phyloP scores from a whole-genome alignment of 78 protist genomes.

The Guillardia theta region DNA sequence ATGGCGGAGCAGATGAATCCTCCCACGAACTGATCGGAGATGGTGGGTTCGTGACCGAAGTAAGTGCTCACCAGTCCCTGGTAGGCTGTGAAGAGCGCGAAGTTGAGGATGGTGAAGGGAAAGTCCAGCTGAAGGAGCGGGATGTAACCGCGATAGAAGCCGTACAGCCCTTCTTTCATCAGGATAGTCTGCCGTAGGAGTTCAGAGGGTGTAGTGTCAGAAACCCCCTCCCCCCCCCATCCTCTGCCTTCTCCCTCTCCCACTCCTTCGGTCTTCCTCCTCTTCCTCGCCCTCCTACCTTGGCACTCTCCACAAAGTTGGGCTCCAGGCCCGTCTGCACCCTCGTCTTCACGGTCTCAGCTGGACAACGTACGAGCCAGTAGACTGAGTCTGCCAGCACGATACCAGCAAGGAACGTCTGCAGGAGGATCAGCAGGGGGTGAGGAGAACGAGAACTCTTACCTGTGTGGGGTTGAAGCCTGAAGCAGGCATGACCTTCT shows the following conservation, averaged over 20 bases:
- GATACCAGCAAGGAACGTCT: background rate
- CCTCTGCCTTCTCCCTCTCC: no score
- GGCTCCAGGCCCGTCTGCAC: background rate
- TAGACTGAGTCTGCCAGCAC: background rate
- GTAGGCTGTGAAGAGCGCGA: background rate
- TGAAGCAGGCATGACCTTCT: background rate
- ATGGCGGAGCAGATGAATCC: background rate
- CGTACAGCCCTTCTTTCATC: background rate
- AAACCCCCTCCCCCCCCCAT: no score
- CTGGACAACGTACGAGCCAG: background rate
- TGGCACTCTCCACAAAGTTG: background rate
- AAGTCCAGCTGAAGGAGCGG: constrained; percentile 34
- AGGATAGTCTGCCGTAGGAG: background rate
- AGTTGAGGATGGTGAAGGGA: background rate
- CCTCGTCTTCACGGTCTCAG: background rate
- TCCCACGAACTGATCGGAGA: background rate
- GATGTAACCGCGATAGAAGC: background rate
- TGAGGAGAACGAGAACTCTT: background rate
- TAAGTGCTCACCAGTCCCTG: background rate
- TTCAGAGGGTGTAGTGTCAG: no score
- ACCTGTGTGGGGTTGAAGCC: background rate
- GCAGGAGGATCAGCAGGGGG: background rate
- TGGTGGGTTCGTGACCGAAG: background rate
- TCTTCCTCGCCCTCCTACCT: no score
- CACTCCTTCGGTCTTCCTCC: no score